Base-by-base conservation (phyloP, 1,284 basidiomycete species). In the Papiliotrema fonsecae region DNA sequence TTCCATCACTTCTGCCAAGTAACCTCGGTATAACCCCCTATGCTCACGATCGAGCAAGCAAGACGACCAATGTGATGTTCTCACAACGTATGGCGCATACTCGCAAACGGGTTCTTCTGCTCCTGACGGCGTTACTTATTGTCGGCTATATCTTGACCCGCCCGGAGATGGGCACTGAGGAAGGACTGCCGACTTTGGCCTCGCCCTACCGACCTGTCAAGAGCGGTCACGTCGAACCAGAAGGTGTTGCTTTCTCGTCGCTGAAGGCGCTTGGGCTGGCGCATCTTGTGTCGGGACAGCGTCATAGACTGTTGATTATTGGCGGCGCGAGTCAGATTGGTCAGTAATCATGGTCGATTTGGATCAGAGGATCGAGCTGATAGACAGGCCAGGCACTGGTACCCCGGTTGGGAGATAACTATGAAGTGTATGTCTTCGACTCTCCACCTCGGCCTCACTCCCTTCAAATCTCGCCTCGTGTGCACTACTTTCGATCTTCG, bases 321-420 rank as follows among this genome's bases (percentile, higher is more conserved):
- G 71, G 69, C 13, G 71, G 71, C 18, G 67, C 69, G 1, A 66
- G 69, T 0, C 60, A 59, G 16, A 54, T 73, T 9, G 71, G 61
- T 60, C 45, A 51, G 61, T 55, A 30, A 49, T n/a, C 14, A 37
- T 48, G 4, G 34, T 30, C 9, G 38, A 40, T 7, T 42, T 26
- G 42, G 22, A 34, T 22, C n/a, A 19, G 19, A 25, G 16, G 18
- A 37, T 5, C 18, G 9, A 28, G 43, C 47, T 55, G 34, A 52
- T 28, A 14, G 34, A 1, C 48, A 69, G 67, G 65, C 25, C 65
- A 64, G 51, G 47, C 59, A 7, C 47, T 66, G 13, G 37, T 69
- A 18, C 59, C 59, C 7, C 31, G 34, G 6, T 45, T 69, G 6
- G 19, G 53, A 2, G 51, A 57, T 28, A 36, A 45, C 9, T 65